phyloP scores from a whole-genome alignment of 2,329 filamentous ascomycete species.

The Alternaria longipes region DNA sequence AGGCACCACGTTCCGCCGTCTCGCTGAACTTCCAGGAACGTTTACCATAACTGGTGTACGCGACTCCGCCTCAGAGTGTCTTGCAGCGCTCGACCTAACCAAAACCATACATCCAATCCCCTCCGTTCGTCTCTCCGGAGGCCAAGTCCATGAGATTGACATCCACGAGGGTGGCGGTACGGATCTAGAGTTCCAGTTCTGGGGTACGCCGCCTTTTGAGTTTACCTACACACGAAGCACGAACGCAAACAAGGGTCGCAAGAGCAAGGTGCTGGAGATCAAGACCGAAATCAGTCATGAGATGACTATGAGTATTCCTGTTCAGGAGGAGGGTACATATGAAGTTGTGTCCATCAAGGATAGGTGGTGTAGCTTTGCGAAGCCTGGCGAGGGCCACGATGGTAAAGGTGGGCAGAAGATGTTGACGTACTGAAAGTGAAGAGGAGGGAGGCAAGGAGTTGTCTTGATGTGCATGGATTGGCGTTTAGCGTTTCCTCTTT shows the following conservation, averaged over 20 bases:
- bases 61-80: conserved; percentile 89
- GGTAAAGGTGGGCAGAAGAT: conserved; percentile 50
- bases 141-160: conserved; percentile 80
- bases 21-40: conserved; percentile 88
- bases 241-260: conserved; percentile 72
- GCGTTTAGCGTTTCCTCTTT: conserved; percentile 8
- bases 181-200: conserved; percentile 93
- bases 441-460: not conserved
- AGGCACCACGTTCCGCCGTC: conserved; percentile 87
- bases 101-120: conserved; percentile 93
- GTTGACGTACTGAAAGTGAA: conserved; percentile 44
- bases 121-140: conserved; percentile 87
- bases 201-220: conserved; percentile 94
- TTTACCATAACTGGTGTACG: conserved; percentile 88
- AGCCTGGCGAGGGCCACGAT: conserved; percentile 62
- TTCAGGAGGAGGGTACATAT: conserved; percentile 94
- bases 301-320: conserved; percentile 80
- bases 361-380: conserved; percentile 87
- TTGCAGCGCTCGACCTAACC: conserved; percentile 77
- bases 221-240: conserved; percentile 95
- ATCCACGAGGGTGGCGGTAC: conserved; percentile 97
- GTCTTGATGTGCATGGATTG: conserved; percentile 5
- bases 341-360: conserved; percentile 98
- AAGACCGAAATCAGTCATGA: conserved; percentile 86
- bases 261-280: conserved; percentile 82